phyloP scores from a whole-genome alignment of 2,329 filamentous ascomycete genomes.

The Sporothrix mexicana region DNA sequence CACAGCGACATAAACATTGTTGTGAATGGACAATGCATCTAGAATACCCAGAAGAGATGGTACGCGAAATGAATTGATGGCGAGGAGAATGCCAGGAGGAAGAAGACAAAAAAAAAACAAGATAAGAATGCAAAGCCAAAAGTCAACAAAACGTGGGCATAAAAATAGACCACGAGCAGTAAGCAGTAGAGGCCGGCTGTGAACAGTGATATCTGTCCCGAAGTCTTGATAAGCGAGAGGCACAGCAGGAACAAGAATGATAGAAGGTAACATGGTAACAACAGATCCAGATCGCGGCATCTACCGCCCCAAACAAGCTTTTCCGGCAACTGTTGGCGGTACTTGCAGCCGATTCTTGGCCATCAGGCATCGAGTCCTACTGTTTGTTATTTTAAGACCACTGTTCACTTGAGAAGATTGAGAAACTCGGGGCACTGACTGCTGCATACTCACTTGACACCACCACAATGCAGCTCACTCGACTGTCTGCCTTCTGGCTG shows the following conservation, averaged over 20 bases:
- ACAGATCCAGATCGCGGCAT: not conserved
- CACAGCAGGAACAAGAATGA: not conserved
- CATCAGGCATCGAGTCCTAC: not conserved
- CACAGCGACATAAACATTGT: not conserved
- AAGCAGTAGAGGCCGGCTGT: not conserved
- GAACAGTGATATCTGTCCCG: not conserved
- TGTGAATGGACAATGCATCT: no score
- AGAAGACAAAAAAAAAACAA: no score
- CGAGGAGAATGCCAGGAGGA: no score
- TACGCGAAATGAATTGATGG: no score
- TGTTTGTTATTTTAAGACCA: not conserved
- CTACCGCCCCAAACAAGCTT: not conserved
- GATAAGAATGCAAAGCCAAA: no score
- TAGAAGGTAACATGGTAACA: no score
- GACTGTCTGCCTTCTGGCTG: not conserved
- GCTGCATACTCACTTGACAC: not conserved
- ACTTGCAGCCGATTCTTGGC: not conserved
- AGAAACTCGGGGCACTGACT: not conserved
- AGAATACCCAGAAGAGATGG: no score
- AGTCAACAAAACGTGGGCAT: no score
- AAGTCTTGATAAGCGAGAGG: conserved; percentile 8
- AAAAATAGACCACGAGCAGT: not conserved
- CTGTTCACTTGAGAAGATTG: not conserved
- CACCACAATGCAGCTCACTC: not conserved
- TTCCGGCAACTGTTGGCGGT: not conserved